A percentile compares a stretch with the other conserved stretches of the same genome.
These are phyloP conservation scores for Beauveria asiatica DNA, from an alignment of 2,329 filamentous ascomycete species.

Conservation along the genomic window DNA sequence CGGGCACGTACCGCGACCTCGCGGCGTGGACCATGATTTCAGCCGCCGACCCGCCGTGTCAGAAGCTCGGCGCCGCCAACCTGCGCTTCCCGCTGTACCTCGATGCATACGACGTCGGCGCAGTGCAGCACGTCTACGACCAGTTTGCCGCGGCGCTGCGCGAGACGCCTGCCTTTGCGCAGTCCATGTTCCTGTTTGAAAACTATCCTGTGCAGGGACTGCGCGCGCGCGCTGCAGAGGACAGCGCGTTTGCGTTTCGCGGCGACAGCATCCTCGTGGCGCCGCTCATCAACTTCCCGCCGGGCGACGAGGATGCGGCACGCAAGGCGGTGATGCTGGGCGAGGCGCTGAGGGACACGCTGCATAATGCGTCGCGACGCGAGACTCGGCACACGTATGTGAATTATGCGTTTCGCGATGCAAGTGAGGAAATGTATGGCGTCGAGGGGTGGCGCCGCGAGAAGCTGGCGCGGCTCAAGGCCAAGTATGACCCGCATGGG, in stretches of 20 bases:
- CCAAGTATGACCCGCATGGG: slow-evolving; percentile 34
- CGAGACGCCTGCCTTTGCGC: slow-evolving; percentile 19
- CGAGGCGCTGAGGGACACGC: slow-evolving; percentile 27
- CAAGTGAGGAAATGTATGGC: slow-evolving; percentile 33
- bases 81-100: slow-evolving; percentile 37
- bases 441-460: slow-evolving; percentile 36
- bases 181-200: slow-evolving; percentile 32
- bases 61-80: slow-evolving; percentile 31
- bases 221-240: slow-evolving; percentile 22
- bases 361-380: slow-evolving; percentile 25
- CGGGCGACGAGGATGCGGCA: slow-evolving; percentile 23
- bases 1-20: slow-evolving; percentile 38
- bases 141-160: slow-evolving; percentile 22
- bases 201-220: slow-evolving; percentile 40
- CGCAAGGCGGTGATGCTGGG: slow-evolving; percentile 25
- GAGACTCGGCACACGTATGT: slow-evolving; percentile 31
- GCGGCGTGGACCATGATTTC: slow-evolving; percentile 34
- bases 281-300: slow-evolving; percentile 27
- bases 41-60: slow-evolving; percentile 28
- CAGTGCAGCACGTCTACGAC: slow-evolving; percentile 23
- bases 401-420: slow-evolving; percentile 39
- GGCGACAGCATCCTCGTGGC: slow-evolving; percentile 33
- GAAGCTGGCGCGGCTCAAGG: slow-evolving; percentile 34
- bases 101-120: slow-evolving; percentile 25
- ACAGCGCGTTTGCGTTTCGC: slow-evolving; percentile 39